Conservation (phyloP, 345 rosid species). For the Pistacia integerrima region DNA sequence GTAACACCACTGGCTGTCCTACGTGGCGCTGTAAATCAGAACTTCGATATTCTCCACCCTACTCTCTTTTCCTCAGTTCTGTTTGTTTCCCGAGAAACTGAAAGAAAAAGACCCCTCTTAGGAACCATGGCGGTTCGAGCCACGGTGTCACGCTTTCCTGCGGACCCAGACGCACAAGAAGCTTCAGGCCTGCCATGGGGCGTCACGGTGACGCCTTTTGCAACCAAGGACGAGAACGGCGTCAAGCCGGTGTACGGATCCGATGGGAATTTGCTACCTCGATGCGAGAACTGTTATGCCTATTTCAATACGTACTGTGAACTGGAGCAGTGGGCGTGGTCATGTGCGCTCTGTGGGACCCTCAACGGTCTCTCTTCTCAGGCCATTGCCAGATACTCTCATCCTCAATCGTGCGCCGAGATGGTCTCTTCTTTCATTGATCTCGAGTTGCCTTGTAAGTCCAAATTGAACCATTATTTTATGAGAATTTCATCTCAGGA, state of each 20-base stretch:
- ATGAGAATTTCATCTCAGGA: not conserved
- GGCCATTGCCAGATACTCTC: slow-evolving; percentile 79
- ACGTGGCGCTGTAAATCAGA: not conserved
- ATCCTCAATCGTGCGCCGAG: slow-evolving; percentile 76
- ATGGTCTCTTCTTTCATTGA: slow-evolving; percentile 93
- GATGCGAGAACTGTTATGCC: slow-evolving; percentile 92
- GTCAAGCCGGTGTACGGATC: slow-evolving; percentile 74
- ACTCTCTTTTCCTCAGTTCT: not conserved
- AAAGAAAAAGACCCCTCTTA: too few relatives aligned
- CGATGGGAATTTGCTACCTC: slow-evolving; percentile 77
- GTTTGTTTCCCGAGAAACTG: slow-evolving; percentile 25
- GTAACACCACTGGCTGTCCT: slow-evolving; percentile 11
- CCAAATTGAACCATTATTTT: not conserved
- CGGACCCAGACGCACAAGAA: slow-evolving; percentile 76
- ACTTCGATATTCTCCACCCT: not conserved
- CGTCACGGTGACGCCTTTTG: slow-evolving; percentile 82
- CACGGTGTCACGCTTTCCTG: slow-evolving; percentile 78
- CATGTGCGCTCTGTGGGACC: slow-evolving; percentile 84
- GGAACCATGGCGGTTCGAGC: slow-evolving; percentile 78
- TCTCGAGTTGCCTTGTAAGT: slow-evolving; percentile 80
- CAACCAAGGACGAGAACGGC: slow-evolving; percentile 85
- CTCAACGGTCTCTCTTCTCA: slow-evolving; percentile 80
- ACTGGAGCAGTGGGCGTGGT: slow-evolving; percentile 98
- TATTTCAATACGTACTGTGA: slow-evolving; percentile 95
- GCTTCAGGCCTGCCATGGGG: slow-evolving; percentile 94